Evolutionary conservation across 2,329 filamentous ascomycete species (phyloP).

Genomic region (Thelonectria discophora): DNA sequence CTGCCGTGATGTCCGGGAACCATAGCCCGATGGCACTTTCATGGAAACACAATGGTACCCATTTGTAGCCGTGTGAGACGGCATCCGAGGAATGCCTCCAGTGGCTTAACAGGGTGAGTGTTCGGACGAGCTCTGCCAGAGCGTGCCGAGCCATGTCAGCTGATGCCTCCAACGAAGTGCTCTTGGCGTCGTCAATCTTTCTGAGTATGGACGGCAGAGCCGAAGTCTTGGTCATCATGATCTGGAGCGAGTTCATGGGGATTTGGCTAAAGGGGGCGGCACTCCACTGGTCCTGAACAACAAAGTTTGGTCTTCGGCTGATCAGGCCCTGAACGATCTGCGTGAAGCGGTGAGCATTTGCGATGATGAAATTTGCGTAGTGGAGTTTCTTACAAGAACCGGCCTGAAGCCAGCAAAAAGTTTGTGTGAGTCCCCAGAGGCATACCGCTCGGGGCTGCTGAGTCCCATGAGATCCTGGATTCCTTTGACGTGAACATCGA

Average conservation of each 20-base stretch:
- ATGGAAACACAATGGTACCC: neutral
- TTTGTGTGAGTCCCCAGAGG: constrained; percentile 46
- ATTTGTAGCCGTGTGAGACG: neutral
- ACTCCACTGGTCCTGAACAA: constrained; percentile 18
- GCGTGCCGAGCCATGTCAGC: neutral
- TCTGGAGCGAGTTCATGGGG: constrained; percentile 12
- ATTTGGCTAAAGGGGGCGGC: constrained; percentile 15
- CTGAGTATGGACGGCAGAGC: constrained; percentile 8
- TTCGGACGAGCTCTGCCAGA: neutral
- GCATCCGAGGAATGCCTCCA: constrained; percentile 9
- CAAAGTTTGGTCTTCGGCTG: constrained; percentile 14
- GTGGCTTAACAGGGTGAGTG: neutral
- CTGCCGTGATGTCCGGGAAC: constrained; percentile 48
- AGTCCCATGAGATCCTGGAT: constrained; percentile 47
- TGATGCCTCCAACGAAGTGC: neutral
- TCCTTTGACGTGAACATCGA: constrained; percentile 47
- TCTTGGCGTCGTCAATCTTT: constrained; percentile 4
- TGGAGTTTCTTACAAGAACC: constrained; percentile 48
- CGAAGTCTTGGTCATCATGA: constrained; percentile 17
- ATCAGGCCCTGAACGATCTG: constrained; percentile 21
- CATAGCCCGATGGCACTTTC: constrained; percentile 29
- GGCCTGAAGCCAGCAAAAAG: constrained; percentile 53
- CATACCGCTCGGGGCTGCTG: constrained; percentile 43
- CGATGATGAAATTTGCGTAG: no score
- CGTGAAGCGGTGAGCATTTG: neutral